phyloP scores from a whole-genome alignment of 1,284 basidiomycete species.

The Leccinum pseudoinsigne region DNA sequence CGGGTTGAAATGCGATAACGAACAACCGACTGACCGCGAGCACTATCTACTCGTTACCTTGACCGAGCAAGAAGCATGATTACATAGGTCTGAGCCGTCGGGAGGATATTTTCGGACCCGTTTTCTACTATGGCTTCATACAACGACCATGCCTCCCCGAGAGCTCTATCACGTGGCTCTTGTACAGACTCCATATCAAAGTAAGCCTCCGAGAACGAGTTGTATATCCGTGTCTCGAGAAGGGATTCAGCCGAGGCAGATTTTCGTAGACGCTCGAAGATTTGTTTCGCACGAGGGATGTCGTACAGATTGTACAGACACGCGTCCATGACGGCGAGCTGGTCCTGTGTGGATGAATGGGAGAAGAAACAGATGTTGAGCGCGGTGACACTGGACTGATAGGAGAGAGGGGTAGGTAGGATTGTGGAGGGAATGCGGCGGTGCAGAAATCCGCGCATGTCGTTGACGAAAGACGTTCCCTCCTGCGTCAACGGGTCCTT shows the following conservation, averaged over 20 bases:
- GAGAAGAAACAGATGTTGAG: conserved; percentile 60
- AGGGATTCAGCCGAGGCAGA: no score
- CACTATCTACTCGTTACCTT: neutral
- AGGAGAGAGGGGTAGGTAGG: conserved; percentile 62
- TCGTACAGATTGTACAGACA: conserved; percentile 75
- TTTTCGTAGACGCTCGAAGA: conserved; percentile 62
- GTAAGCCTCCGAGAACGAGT: no score
- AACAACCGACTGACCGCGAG: conserved; percentile 21
- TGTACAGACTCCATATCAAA: no score
- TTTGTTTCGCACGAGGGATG: conserved; percentile 64
- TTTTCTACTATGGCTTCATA: no score
- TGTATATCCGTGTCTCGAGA: no score
- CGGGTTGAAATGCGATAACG: neutral
- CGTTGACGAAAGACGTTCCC: conserved; percentile 24
- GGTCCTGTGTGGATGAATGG: conserved; percentile 64
- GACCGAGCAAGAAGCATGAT: no score
- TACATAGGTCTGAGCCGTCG: no score
- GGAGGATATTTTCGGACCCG: no score
- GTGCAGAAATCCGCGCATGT: conserved; percentile 50
- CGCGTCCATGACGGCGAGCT: conserved; percentile 74
- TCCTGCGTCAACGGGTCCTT: conserved; percentile 23
- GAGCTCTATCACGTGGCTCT: no score
- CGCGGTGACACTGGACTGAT: conserved; percentile 36
- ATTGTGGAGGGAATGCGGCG: conserved; percentile 52
- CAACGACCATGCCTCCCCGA: no score